Evolutionary conservation across 2,329 filamentous ascomycete species (phyloP), one percentile per base, ranked within the genome.

Genomic region (Raffaelea albimanens): DNA sequence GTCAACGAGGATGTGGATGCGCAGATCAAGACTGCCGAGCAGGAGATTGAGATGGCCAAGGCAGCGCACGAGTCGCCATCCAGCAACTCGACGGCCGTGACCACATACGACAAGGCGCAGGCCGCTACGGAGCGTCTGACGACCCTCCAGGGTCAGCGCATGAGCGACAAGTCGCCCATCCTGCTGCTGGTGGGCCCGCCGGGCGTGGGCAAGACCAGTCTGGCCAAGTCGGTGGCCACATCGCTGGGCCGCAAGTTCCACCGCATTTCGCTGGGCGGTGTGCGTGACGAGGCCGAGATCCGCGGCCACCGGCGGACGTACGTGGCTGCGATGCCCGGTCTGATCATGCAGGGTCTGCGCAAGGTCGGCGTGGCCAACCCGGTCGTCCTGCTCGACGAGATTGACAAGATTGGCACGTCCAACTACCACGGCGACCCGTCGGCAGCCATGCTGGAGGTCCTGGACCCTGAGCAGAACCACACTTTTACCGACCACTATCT

Each of bases 401-500:
- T 98, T 56, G 93, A 98, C 72, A 98, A 98, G 73, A 78, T 98
- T 52, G 89, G 90, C 53, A 82, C 83, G 50, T 82, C 87, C 33
- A 97, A 91, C 63, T 85, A 93, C 63, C 90, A 98, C 56, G 93
- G 93, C 38, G 93, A 98, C 59, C 93, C 93, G 3, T 94, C 88
- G 19, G 93, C 93, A 20, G 93, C 93, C 9, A 96, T 98, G 91
- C 80, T 98, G 14, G 93, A 98, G 65, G 93, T 98, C 11, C 74
- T 98, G 41, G 93, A 98, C 60, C 93, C 93, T 1, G 93, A 98
- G 64, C 93, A 98, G 67, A 98, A 98, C 61, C 79, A 94, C 65
- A 85, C 81, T 10, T 98, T 98, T 67, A 87, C 83, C 25, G 93
- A 98, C 61, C 93, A 98, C 67, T 98, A 97, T 63, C 80, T 98